Conservation (phyloP, 23 red algal species). For the Chondrus crispus region DNA sequence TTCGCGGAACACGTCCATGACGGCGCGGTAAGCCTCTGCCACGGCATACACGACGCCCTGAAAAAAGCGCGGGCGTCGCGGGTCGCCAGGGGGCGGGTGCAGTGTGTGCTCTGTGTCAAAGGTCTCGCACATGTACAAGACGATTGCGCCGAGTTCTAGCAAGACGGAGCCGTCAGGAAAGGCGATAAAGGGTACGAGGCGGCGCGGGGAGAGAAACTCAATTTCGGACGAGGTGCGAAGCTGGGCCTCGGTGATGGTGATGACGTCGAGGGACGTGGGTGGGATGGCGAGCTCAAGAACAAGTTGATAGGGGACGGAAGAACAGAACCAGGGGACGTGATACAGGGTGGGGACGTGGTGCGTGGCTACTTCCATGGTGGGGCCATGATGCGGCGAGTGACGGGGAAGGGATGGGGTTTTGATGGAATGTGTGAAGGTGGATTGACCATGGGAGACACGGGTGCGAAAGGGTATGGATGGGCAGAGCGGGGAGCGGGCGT, state of each 20-base stretch:
- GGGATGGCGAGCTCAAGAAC: background rate
- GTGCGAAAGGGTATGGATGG: too few relatives aligned
- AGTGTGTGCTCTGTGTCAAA: background rate
- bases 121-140: background rate
- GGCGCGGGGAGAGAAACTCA: background rate
- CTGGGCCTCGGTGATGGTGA: background rate
- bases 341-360: background rate
- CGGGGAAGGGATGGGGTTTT: too few relatives aligned
- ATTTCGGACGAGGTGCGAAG: background rate
- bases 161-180: background rate
- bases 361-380: too few relatives aligned
- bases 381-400: too few relatives aligned
- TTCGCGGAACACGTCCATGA: background rate
- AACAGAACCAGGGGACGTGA: background rate
- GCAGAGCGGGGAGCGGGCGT: too few relatives aligned
- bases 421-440: too few relatives aligned
- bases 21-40: background rate
- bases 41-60: background rate
- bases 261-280: background rate
- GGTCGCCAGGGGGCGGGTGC: background rate
- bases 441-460: too few relatives aligned
- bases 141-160: background rate
- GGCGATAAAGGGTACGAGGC: background rate
- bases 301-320: background rate
- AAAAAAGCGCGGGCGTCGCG: background rate